Conservation (phyloP, 495 filamentous ascomycete genomes). For the Aspergillus hancockii region DNA sequence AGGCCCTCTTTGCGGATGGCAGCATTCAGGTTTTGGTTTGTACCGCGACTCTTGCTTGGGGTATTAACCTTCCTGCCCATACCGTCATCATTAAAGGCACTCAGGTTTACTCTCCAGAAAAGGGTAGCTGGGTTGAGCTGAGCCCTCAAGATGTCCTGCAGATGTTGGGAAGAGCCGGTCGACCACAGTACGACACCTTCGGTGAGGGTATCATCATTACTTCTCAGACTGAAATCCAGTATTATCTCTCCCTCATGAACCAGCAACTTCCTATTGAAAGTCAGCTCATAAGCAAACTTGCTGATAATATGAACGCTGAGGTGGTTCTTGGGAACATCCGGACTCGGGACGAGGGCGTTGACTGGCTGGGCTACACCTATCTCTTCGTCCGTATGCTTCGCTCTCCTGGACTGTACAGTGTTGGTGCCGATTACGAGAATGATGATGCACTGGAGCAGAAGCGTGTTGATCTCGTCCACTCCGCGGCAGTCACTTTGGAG, state of each 20-base stretch:
- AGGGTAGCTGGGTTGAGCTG: conserved; percentile 97
- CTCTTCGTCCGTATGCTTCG: conserved; percentile 97
- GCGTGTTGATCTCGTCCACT: conserved; percentile 93
- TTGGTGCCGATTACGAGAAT: conserved; percentile 91
- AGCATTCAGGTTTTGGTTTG: conserved; percentile 93
- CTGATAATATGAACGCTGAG: conserved; percentile 97
- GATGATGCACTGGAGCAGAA: conserved; percentile 93
- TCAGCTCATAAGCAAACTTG: conserved; percentile 88
- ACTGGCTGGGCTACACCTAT: conserved; percentile 99
- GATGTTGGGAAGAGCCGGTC: conserved; percentile 96
- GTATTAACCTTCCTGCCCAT: conserved; percentile 91
- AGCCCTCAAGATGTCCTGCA: conserved; percentile 97
- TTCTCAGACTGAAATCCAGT: conserved; percentile 89
- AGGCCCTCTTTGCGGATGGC: conserved; percentile 89
- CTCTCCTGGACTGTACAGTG: conserved; percentile 92
- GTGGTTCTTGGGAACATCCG: conserved; percentile 95
- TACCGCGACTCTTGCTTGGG: conserved; percentile 95
- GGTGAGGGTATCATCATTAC: conserved; percentile 99
- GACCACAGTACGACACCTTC: conserved; percentile 96
- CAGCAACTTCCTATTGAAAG: conserved; percentile 97
- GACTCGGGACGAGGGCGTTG: conserved; percentile 89
- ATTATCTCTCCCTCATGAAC: conserved; percentile 94
- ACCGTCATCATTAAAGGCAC: conserved; percentile 98
- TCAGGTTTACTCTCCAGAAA: conserved; percentile 96
- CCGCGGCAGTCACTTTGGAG: conserved; percentile 84